Evolutionary conservation across 768 basidiomycete species (phyloP), one percentile per base, ranked within the genome.

Genomic region (Lactarius akahatsu): DNA sequence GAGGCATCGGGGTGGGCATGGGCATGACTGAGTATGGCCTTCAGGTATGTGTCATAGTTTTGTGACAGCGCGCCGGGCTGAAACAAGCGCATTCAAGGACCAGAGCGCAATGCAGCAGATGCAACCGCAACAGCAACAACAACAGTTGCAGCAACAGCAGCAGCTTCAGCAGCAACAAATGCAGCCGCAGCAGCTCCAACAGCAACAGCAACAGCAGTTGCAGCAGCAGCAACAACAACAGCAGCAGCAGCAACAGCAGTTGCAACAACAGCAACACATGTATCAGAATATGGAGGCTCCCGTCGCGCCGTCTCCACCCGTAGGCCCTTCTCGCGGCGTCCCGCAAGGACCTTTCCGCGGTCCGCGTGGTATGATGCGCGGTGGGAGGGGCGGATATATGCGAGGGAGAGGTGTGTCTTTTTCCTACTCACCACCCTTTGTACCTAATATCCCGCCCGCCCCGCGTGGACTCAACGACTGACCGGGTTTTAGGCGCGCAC

Each of bases 221-320:
- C n/a, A 23, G 47, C 47, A 50, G 47, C 47, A 47, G 45, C 45
- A 59, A 26, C 59, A 55, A 13, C 85, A 83, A 61, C 87, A 89
- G 82, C 91, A 86, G 72, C 84, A 81, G 23, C 81, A 78, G 10
- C 52, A 56, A 34, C 55, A 56, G 15, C 55, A 56, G 20, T 34
- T 28, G 20, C 56, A 34, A 36, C 56, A 34, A 36, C 56, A 57
- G 59, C 87, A 86, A 71, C 85, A 83, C 61, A 88, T 90, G 84
- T 91, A 86, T 72, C 84, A 81, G 32, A 81, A 78, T 57, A 87
- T 89, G 81, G 87, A 88, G 64, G 76, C 78, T 32, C 81, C 76
- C 67, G 77, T 80, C 38, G 78, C 85, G 2, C 82, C 84, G 36
- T 83, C 78, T 20, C 77, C 84, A 59, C 76, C 78, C 20, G 80